These are phyloP conservation scores for Phylloporus sp. DNA, from an alignment of 768 basidiomycete species.

Conservation along the genomic window DNA sequence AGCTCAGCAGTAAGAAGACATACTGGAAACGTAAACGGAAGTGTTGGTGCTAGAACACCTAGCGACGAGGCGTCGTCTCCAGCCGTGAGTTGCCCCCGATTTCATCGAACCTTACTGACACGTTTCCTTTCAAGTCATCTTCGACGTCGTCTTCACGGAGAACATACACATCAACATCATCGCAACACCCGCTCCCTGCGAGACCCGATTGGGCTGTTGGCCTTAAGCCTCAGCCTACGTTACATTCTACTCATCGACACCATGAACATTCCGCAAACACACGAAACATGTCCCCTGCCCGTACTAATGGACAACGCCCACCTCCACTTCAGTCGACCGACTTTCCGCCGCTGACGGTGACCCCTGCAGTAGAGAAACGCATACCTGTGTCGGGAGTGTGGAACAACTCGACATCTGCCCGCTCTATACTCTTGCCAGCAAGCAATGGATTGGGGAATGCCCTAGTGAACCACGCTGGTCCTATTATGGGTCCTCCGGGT, in stretches of 20 bases:
- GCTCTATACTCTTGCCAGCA: slow-evolving; percentile 48
- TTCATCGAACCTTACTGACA: slow-evolving; percentile 8
- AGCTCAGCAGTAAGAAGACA: slow-evolving; percentile 47
- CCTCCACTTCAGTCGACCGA: slow-evolving; percentile 55
- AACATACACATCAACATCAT: slow-evolving; percentile 70
- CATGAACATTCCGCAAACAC: slow-evolving; percentile 45
- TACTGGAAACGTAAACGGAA: slow-evolving; percentile 48
- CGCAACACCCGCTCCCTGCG: slow-evolving; percentile 74
- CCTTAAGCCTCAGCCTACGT: slow-evolving; percentile 68
- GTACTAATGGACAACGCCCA: slow-evolving; percentile 33
- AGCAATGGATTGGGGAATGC: slow-evolving; percentile 33
- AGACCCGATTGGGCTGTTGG: slow-evolving; percentile 90
- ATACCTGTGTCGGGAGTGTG: slow-evolving; percentile 64
- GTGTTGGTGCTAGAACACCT: slow-evolving; percentile 54
- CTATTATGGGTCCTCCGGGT: slow-evolving; percentile 5
- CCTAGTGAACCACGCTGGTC: slow-evolving; percentile 37
- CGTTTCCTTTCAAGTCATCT: slow-evolving; percentile 53
- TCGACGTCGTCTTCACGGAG: slow-evolving; percentile 76
- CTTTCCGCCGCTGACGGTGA: slow-evolving; percentile 63
- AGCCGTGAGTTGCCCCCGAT: slow-evolving; percentile 50
- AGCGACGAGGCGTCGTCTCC: slow-evolving; percentile 76
- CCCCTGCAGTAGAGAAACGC: slow-evolving; percentile 46
- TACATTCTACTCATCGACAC: slow-evolving; percentile 52
- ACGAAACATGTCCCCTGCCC: slow-evolving; percentile 39
- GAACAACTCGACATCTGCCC: slow-evolving; percentile 53